phyloP scores from a whole-genome alignment of 2,329 filamentous ascomycete species.

The Aureobasidium sp. region DNA sequence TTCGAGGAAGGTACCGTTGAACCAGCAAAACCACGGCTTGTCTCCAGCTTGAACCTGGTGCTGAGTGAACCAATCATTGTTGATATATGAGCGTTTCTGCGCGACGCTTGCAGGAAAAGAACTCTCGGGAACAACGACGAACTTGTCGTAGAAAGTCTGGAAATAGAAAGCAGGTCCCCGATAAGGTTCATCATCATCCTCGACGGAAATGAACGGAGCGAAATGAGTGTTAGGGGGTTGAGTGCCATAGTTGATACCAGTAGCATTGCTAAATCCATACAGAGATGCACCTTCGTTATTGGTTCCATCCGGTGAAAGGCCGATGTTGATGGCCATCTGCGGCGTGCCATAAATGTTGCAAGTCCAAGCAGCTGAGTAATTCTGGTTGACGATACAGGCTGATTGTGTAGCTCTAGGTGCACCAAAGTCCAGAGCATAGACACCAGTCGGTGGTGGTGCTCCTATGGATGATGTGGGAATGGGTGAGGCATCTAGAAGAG shows the following conservation, averaged over 20 bases:
- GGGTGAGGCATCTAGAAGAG: constrained; percentile 38
- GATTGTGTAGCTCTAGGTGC: constrained; percentile 42
- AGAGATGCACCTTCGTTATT: constrained; percentile 22
- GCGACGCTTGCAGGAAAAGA: constrained; percentile 24
- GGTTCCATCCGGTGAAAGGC: constrained; percentile 14
- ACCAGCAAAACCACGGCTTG: constrained; percentile 61
- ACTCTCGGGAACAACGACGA: constrained; percentile 45
- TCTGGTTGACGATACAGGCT: constrained; percentile 49
- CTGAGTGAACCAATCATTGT: constrained; percentile 24
- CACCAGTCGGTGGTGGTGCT: constrained; percentile 46
- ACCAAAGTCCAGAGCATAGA: constrained; percentile 46
- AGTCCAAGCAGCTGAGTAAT: constrained; percentile 52
- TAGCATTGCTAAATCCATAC: constrained; percentile 21
- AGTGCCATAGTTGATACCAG: constrained; percentile 48
- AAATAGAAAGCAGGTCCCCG: constrained; percentile 59
- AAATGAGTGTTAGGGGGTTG: constrained; percentile 44
- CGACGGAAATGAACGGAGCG: constrained; percentile 43
- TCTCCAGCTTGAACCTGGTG: constrained; percentile 46
- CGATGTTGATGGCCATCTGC: constrained; percentile 22
- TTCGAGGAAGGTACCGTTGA: constrained; percentile 59
- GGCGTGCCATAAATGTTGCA: constrained; percentile 42
- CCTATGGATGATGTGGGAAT: constrained; percentile 46
- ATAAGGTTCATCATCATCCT: constrained; percentile 47
- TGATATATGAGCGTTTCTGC: constrained; percentile 13
- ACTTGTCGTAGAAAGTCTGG: constrained; percentile 53